Evolutionary conservation across 1,284 basidiomycete genomes (phyloP).

Genomic region (Rhodotorula sp.): DNA sequence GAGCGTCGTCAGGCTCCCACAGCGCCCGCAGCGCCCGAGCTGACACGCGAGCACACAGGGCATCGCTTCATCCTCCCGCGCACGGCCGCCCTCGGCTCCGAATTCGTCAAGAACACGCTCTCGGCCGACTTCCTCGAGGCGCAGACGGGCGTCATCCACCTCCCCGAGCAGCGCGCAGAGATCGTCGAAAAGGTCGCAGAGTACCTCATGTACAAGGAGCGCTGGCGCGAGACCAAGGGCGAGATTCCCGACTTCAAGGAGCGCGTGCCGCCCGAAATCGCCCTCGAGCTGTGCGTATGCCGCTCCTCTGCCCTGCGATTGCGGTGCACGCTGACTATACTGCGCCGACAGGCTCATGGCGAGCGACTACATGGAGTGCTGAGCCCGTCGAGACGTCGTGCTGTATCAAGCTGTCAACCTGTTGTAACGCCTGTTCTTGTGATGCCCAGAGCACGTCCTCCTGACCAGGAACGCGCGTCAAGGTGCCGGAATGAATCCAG

Average conservation of each 20-base stretch:
- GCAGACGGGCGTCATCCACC: conserved; percentile 13
- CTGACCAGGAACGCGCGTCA: no score
- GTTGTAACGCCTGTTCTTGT: no score
- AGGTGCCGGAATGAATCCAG: no score
- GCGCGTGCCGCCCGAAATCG: conserved; percentile 74
- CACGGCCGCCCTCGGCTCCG: conserved; percentile 33
- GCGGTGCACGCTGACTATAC: background rate
- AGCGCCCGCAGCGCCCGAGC: background rate
- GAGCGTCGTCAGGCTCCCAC: background rate
- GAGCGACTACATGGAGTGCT: conserved; percentile 38
- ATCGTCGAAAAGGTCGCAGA: conserved; percentile 79
- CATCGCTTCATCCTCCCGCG: conserved; percentile 40
- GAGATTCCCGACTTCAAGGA: conserved; percentile 77
- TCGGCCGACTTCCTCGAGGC: conserved; percentile 35
- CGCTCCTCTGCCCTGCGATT: background rate
- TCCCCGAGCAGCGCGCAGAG: conserved; percentile 56
- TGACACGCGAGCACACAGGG: conserved; percentile 9
- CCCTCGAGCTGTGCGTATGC: conserved; percentile 71
- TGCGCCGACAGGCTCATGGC: conserved; percentile 31
- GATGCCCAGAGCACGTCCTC: no score
- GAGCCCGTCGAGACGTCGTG: background rate
- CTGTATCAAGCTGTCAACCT: background rate
- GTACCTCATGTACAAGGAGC: conserved; percentile 74
- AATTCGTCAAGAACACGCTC: conserved; percentile 33
- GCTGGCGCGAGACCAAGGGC: conserved; percentile 64